phyloP scores from a whole-genome alignment of 2,329 filamentous ascomycete genomes.

The Fusarium nelsonii region DNA sequence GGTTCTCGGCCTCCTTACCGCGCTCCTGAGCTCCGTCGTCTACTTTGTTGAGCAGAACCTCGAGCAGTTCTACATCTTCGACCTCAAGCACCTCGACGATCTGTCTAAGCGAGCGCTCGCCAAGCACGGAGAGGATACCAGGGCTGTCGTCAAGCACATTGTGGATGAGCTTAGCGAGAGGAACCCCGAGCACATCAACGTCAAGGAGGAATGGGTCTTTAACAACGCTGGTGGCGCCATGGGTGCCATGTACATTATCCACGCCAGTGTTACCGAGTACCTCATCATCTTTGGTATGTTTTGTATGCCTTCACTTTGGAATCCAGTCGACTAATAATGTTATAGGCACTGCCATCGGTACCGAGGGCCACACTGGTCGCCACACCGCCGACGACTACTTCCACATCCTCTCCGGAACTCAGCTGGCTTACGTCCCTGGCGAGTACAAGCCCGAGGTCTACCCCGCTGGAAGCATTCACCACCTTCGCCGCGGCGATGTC shows the following conservation, averaged over 20 bases:
- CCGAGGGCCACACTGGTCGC: constrained; percentile 87
- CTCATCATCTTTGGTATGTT: constrained; percentile 81
- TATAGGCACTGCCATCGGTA: constrained; percentile 77
- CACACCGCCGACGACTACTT: constrained; percentile 97
- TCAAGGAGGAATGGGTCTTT: constrained; percentile 86
- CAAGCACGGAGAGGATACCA: constrained; percentile 80
- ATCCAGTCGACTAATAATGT: constrained; percentile 16
- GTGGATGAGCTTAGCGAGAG: constrained; percentile 72
- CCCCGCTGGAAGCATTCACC: constrained; percentile 76
- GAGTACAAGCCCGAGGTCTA: constrained; percentile 77
- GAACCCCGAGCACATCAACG: constrained; percentile 69
- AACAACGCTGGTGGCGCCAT: constrained; percentile 94
- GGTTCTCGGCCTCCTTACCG: constrained; percentile 66
- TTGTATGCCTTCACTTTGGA: not conserved
- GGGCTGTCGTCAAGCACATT: constrained; percentile 76
- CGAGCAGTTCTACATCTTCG: constrained; percentile 80
- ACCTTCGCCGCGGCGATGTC: constrained; percentile 76
- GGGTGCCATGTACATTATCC: constrained; percentile 91
- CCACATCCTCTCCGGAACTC: constrained; percentile 84
- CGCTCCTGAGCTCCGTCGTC: constrained; percentile 65
- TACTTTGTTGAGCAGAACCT: constrained; percentile 70
- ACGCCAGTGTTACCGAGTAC: constrained; percentile 92
- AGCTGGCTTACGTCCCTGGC: constrained; percentile 80
- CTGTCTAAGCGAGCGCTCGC: constrained; percentile 74
- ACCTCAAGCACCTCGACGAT: constrained; percentile 74